Evolutionary conservation across 2,329 filamentous ascomycete genomes (phyloP).

Genomic region (Magnaporthiopsis rhizophila): DNA sequence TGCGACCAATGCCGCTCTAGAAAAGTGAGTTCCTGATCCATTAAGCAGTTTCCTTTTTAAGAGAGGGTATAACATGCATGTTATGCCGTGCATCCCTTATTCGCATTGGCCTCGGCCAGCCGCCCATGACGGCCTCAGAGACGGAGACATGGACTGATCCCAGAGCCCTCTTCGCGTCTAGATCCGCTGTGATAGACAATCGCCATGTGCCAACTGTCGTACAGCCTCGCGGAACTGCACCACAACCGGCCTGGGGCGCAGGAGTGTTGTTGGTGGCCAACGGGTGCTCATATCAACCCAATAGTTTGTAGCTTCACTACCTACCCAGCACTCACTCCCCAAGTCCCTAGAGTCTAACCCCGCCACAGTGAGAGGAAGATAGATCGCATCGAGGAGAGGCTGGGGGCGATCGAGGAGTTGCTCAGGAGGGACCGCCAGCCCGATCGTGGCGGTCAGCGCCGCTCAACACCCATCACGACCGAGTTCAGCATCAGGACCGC

Average conservation of each 20-base stretch:
- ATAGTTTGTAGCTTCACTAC: neutral
- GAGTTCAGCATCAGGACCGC: constrained; percentile 1
- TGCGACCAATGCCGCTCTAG: constrained; percentile 2
- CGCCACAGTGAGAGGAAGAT: constrained; percentile 3
- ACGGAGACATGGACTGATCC: neutral
- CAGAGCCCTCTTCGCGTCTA: neutral
- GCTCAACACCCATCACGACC: neutral
- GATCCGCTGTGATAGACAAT: constrained; percentile 3
- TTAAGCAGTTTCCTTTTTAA: neutral
- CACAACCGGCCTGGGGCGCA: constrained; percentile 2
- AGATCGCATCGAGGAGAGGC: constrained; percentile 2
- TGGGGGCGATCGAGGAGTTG: constrained; percentile 1
- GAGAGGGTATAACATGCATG: neutral
- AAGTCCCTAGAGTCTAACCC: neutral
- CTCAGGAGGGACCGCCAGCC: constrained; percentile 1
- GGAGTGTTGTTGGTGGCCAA: neutral
- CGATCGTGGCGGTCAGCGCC: neutral
- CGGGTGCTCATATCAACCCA: constrained; percentile 1
- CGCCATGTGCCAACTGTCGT: constrained; percentile 4
- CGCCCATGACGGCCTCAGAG: neutral
- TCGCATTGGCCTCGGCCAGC: too few species aligned
- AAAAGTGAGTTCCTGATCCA: neutral
- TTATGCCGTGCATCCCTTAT: too few species aligned
- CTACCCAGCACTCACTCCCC: neutral
- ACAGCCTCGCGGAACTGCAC: constrained; percentile 5